Evolutionary conservation across 1,284 basidiomycete genomes (phyloP).

Genomic region (Puccinia polysora): DNA sequence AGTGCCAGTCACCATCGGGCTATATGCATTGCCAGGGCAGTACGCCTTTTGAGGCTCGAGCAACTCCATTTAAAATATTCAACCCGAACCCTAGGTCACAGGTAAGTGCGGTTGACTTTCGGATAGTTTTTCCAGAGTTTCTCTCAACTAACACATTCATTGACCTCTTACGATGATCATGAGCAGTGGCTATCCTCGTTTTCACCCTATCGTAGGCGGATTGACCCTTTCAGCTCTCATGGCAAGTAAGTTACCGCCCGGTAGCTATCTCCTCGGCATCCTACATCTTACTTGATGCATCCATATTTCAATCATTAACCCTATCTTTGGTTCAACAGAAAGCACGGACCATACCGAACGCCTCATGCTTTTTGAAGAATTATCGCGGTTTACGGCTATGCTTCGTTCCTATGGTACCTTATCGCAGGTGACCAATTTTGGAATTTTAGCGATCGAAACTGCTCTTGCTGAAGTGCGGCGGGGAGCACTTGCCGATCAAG

Average conservation of each 20-base stretch:
- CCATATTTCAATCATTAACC: background rate
- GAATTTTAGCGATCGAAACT: constrained; percentile 39
- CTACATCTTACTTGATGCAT: background rate
- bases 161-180: background rate
- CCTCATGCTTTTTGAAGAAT: constrained; percentile 35
- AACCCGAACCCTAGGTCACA: constrained; percentile 31
- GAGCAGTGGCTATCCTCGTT: constrained; percentile 40
- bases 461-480: constrained; percentile 17
- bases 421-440: constrained; percentile 38
- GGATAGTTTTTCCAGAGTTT: background rate
- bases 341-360: constrained; percentile 27
- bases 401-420: constrained; percentile 19
- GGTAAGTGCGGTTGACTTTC: constrained; percentile 7
- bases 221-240: constrained; percentile 40
- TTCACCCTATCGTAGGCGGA: constrained; percentile 41
- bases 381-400: constrained; percentile 23
- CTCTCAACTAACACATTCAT: background rate
- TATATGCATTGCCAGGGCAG: constrained; percentile 38
- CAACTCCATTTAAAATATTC: constrained; percentile 34
- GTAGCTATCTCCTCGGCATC: background rate
- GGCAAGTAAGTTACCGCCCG: constrained; percentile 22
- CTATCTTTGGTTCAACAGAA: too few relatives aligned
- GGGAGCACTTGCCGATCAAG: background rate
- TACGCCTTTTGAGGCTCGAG: constrained; percentile 39
- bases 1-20: constrained; percentile 34